Evolutionary conservation across 2,329 filamentous ascomycete genomes (phyloP), one percentile per base, ranked within the genome.

Genomic region (Xylariaceae sp.): DNA sequence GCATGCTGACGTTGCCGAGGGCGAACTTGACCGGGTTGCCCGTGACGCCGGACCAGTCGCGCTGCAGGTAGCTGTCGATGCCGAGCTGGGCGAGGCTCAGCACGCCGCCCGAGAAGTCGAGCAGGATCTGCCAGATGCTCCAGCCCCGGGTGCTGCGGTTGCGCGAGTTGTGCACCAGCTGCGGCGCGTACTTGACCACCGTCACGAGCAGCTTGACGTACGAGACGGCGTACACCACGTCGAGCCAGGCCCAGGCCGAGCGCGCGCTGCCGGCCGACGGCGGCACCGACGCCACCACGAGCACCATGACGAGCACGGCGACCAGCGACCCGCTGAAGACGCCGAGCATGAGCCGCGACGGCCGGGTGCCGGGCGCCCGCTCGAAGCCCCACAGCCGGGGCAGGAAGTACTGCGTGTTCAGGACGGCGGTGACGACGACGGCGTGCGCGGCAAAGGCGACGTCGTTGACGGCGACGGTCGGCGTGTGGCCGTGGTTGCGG

Each of bases 1-100:
- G 57, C 49, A 96, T 81, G 37, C 80, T 87, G 29, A 94, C 76
- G 52, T 94, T 90, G 11, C 85, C 83, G 26, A 96, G 69, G 3
- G 80, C 77, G 38, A 96, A 77, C 64, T 96, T 98, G 47, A 92
- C 81, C 1, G 88, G 86, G 57, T 96, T 96, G 1, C 89, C 90
- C 0, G 81, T 88, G 37, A 96, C 70, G 15, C 90, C 92, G 30
- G 80, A 83, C 89, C 90, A 95, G 63, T 94, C 87, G 35, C 72
- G 72, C 57, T 92, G 80, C 23, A 93, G 63, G 38, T 81, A 86
- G 39, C 86, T 88, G 63, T 96, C 92, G 40, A 96, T 79, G 15
- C 80, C 63, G 42, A 94, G 72, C 60, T 98, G 92, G 3, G 74
- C 63, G 33, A 95, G 70, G 39, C 86, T 94, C 31, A 96, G 65